phyloP scores from a whole-genome alignment of 1,284 basidiomycete genomes.

The Athelia psychrophila region DNA sequence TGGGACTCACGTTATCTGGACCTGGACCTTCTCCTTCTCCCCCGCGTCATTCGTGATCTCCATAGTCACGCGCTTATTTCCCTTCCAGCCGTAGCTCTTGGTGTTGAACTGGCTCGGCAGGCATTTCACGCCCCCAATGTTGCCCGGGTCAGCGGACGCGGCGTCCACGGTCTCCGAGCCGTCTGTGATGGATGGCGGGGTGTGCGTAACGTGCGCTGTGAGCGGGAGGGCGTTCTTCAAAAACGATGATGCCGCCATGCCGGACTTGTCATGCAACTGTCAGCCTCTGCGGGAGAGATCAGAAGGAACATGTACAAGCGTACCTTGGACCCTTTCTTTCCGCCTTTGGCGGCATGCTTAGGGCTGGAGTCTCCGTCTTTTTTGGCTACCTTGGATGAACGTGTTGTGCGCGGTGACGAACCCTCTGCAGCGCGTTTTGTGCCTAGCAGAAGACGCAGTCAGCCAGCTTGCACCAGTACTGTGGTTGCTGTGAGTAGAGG shows the following conservation, averaged over 20 bases:
- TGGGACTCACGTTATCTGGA: slow-evolving; percentile 66
- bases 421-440: slow-evolving; percentile 47
- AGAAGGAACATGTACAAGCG: slow-evolving; percentile 13
- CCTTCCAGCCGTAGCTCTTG: slow-evolving; percentile 82
- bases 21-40: slow-evolving; percentile 64
- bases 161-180: slow-evolving; percentile 30
- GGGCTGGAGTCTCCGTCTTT: slow-evolving; percentile 30
- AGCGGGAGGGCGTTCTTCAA: slow-evolving; percentile 63
- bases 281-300: neutral
- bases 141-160: slow-evolving; percentile 52
- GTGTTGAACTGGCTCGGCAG: slow-evolving; percentile 60
- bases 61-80: slow-evolving; percentile 61
- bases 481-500: too few relatives aligned
- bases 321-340: slow-evolving; percentile 42
- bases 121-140: slow-evolving; percentile 56
- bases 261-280: slow-evolving; percentile 27
- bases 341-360: slow-evolving; percentile 21
- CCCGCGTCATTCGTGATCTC: slow-evolving; percentile 56
- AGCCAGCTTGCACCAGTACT: too few relatives aligned
- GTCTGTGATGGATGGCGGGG: slow-evolving; percentile 45
- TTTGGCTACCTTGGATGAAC: slow-evolving; percentile 48
- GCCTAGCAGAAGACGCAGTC: slow-evolving; percentile 22
- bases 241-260: slow-evolving; percentile 52
- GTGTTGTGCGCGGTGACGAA: slow-evolving; percentile 33
- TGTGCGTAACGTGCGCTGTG: slow-evolving; percentile 67